Base-by-base conservation (phyloP, 169 alveolate species). In the Plasmodium chabaudi region DNA sequence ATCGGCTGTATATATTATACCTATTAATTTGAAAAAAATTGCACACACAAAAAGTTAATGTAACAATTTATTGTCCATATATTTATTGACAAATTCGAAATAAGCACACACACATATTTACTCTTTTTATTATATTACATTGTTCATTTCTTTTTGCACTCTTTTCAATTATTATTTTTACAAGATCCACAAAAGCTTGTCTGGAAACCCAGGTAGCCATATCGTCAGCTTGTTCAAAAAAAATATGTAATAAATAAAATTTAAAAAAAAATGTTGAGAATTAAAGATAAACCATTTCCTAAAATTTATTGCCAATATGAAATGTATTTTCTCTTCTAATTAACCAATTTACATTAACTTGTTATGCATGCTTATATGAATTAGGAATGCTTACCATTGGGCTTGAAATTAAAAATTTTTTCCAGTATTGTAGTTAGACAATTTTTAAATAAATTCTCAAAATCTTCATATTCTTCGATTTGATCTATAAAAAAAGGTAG, bases 171-270 rank as follows among this genome's bases (percentile, higher is more conserved):
- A 63, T 39, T 21, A 68, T 68, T 69, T 77, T 77, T 12, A 77
- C 27, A 17, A 77, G 77, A 42, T 63, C 88, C 44, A 69, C 72
- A 55, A 77, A 9, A 39, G 88, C 88, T 56, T 77, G 88, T 17
- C 88, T 77, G 42, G 88, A 77, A 17, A 77, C n/a, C 88, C 88
- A 77, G 75, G 59, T 77, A 21, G 77, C 70, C 77, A 77, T 68
- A 34, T 77, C 88, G 15, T 77, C 63, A 42, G 88, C 88, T 77
- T 47, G 12, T 65, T 44, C 23, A 25, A 42, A 61, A 61, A 53
- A 63, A 68, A 68, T 13, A 59, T 42, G 19, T 39, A 59, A 60
- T 39, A 73, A 57, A 53, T 51, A 51, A 23, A 51, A 51, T 15
- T 59, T 23, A 70, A 70, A 51, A 19, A 71, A 44, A 39, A 71